These are phyloP conservation scores for Whalleya microplaca DNA, from an alignment of 2,329 filamentous ascomycete species.

Conservation along the genomic window DNA sequence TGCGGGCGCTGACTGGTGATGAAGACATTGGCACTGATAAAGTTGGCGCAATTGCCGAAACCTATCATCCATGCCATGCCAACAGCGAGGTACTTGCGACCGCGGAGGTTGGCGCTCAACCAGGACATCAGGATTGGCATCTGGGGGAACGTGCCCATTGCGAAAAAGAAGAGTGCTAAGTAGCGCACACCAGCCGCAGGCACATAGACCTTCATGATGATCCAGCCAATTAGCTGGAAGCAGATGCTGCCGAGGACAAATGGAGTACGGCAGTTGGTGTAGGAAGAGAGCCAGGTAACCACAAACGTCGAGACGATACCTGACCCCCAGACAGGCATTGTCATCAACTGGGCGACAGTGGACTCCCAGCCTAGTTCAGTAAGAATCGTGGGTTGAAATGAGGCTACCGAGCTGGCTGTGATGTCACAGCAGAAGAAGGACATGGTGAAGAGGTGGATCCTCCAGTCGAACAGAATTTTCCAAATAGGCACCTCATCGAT, in stretches of 20 bases:
- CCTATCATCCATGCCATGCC: conserved; percentile 46
- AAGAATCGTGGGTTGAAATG: conserved; percentile 34
- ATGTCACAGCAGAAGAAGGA: conserved; percentile 38
- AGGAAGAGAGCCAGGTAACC: conserved; percentile 29
- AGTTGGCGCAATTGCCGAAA: conserved; percentile 49
- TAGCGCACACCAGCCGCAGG: conserved; percentile 31
- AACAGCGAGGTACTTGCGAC: conserved; percentile 44
- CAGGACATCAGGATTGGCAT: conserved; percentile 39
- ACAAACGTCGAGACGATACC: conserved; percentile 32
- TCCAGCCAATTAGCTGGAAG: conserved; percentile 34
- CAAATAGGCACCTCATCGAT: conserved; percentile 30
- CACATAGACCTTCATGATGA: conserved; percentile 33
- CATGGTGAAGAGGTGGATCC: conserved; percentile 36
- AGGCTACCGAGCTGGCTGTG: conserved; percentile 33
- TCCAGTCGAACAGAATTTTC: conserved; percentile 34
- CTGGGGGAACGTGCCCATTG: conserved; percentile 35
- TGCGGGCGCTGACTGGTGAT: conserved; percentile 41
- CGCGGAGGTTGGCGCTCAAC: conserved; percentile 45
- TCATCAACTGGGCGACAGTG: conserved; percentile 33
- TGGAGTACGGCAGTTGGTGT: conserved; percentile 27
- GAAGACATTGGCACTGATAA: conserved; percentile 47
- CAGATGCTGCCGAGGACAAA: conserved; percentile 31
- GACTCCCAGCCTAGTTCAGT: conserved; percentile 31
- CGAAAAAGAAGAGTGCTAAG: conserved; percentile 35
- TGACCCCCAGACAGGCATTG: conserved; percentile 35